Evolutionary conservation across 2,329 filamentous ascomycete genomes (phyloP), one percentile per base, ranked within the genome.

Genomic region (Coniochaeta sp.): DNA sequence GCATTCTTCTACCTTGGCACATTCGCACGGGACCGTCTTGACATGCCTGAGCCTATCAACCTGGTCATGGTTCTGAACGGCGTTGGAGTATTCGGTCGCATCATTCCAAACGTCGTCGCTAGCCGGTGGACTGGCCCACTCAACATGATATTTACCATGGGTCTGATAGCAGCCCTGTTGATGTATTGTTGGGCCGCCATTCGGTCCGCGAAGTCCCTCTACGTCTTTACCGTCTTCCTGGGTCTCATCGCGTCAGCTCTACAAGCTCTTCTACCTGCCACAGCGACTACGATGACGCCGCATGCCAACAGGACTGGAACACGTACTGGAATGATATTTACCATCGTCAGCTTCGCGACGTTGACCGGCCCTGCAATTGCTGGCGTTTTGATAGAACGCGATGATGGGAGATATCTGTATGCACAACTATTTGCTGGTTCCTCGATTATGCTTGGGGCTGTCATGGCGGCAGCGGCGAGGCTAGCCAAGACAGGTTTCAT

Each of bases 241-340:
- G 83, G 84, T 0, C 68, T 85, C 4, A 72, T 76, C 5, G 78
- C 76, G 0, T 80, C 79, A 0, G 79, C 75, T 0, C 73, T 82
- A 17, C 80, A 83, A 64, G 74, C 76, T 1, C 69, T 85, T 1
- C 81, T 83, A 60, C 81, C 81, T 0, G 77, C 79, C 0, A 77
- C 77, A 0, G 65, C 81, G 12, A 77, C 76, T 31, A 79, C 77
- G 26, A 70, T 74, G 64, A 70, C 69, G 1, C 67, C 68, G 1
- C 67, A 75, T 58, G 64, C 70, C 9, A 67, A 61, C 22, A 72
- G 67, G 31, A 69, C 69, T 0, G 74, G 74, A 1, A 69, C 68
- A 0, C 65, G 73, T 2, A 69, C 74, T 6, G 74, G 74, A 0
- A 75, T 76, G 72, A 68, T 73, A 6, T 60, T 76, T 11, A 66